These are phyloP conservation scores for Mycena olivaceomarginata DNA, from an alignment of 768 basidiomycete species.

Conservation along the genomic window DNA sequence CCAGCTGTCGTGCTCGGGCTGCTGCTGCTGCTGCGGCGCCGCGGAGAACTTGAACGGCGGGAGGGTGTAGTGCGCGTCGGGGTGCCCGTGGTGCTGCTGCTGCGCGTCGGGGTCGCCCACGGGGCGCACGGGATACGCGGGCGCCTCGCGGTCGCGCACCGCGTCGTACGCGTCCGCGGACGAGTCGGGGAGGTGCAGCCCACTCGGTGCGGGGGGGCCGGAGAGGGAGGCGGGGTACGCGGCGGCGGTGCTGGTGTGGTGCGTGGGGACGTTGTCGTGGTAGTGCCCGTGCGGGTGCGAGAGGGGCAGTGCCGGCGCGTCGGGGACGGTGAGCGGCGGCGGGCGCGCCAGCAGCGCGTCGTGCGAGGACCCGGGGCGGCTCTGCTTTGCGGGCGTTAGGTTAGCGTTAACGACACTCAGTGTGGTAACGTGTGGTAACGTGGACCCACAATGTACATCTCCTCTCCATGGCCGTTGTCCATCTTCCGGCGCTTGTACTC, in stretches of 20 bases:
- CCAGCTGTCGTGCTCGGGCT: conserved; percentile 10
- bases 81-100: neutral
- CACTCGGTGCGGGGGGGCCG: neutral
- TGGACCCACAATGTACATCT: conserved; percentile 65
- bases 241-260: neutral
- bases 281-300: conserved; percentile 57
- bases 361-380: conserved; percentile 64
- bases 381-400: conserved; percentile 52
- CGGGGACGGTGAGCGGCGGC: conserved; percentile 77
- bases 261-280: neutral
- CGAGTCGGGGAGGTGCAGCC: conserved; percentile 4
- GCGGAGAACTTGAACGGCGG: conserved; percentile 10
- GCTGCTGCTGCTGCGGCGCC: neutral
- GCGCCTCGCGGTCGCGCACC: neutral
- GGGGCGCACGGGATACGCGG: neutral
- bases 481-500: conserved; percentile 79
- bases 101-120: neutral
- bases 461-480: conserved; percentile 61
- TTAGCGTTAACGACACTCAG: neutral
- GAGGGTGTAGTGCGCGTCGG: conserved; percentile 1
- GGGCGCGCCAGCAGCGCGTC: conserved; percentile 60
- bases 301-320: conserved; percentile 39
- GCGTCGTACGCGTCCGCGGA: neutral
- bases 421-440: neutral
- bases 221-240: neutral